Evolutionary conservation across 1,139 yeast genomes (phyloP).

Genomic region (Yamadazyma dushanensis): DNA sequence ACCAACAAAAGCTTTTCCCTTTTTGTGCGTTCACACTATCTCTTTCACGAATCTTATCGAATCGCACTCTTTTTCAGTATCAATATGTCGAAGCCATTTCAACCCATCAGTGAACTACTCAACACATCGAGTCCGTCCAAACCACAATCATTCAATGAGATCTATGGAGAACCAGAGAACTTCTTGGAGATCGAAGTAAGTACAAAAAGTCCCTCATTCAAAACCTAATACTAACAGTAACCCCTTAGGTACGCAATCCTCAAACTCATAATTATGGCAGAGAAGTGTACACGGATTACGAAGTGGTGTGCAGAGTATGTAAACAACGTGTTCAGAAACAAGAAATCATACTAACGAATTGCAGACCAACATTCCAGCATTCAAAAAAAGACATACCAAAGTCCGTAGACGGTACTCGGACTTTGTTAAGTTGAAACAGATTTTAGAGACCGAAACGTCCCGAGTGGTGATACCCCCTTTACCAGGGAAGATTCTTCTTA

Average conservation of each 20-base stretch:
- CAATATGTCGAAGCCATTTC: slow-evolving; percentile 43
- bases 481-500: slow-evolving; percentile 80
- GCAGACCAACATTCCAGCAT: slow-evolving; percentile 81
- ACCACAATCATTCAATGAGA: slow-evolving; percentile 73
- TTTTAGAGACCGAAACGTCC: slow-evolving; percentile 72
- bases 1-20: not conserved
- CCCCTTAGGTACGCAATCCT: slow-evolving; percentile 50
- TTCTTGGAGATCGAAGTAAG: slow-evolving; percentile 85
- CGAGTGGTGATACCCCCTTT: slow-evolving; percentile 81
- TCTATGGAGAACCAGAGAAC: slow-evolving; percentile 94
- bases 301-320: slow-evolving; percentile 66
- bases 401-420: slow-evolving; percentile 91
- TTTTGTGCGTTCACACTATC: not conserved
- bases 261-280: slow-evolving; percentile 74
- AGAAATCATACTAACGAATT: slow-evolving; percentile 12
- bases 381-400: slow-evolving; percentile 60
- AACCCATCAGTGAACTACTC: slow-evolving; percentile 47
- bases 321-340: not conserved
- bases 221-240: slow-evolving; percentile 11
- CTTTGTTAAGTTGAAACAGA: slow-evolving; percentile 76
- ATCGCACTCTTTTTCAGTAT: slow-evolving; percentile 2
- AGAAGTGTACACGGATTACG: slow-evolving; percentile 86
- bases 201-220: not conserved
- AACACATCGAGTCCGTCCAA: slow-evolving; percentile 40
- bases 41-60: not conserved